Evolutionary conservation across 352 stramenopile species (phyloP).

Genomic region (Phytopythium delawarense): DNA sequence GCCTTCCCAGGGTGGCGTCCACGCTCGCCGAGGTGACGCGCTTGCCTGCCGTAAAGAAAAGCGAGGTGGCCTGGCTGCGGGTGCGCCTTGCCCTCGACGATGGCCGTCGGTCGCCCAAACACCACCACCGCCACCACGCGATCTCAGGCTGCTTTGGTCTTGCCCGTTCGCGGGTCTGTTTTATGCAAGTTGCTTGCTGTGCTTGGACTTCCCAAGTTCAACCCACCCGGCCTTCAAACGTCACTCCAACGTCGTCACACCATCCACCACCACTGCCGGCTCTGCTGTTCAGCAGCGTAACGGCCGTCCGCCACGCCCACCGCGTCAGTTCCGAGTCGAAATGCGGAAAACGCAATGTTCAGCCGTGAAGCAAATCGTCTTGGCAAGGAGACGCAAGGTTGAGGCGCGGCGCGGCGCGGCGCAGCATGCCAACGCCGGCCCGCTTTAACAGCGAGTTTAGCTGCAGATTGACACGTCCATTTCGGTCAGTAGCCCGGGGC

Average conservation of each 20-base stretch:
- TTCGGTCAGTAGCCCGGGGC: neutral
- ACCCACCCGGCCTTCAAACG: neutral
- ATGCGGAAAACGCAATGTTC: conserved; percentile 5
- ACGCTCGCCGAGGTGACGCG: neutral
- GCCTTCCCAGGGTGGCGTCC: neutral
- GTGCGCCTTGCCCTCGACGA: neutral
- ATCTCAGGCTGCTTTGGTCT: conserved; percentile 11
- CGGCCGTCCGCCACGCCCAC: neutral
- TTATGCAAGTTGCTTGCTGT: conserved; percentile 3
- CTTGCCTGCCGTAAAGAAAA: neutral
- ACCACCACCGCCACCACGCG: neutral
- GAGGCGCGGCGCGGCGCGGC: neutral
- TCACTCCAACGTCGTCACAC: conserved; percentile 6
- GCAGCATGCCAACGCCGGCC: neutral
- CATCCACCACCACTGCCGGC: neutral
- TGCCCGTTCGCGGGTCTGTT: neutral
- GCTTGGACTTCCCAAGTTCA: conserved; percentile 1
- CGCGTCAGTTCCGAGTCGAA: neutral
- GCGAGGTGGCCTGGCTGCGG: neutral
- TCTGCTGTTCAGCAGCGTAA: neutral
- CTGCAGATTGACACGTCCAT: neutral
- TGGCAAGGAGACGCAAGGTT: neutral
- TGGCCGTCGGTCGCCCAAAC: neutral
- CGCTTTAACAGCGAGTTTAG: neutral
- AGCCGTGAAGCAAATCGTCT: neutral